A percentile compares a stretch with the other conserved stretches of the same genome.
phyloP scores from a whole-genome alignment of 768 basidiomycete genomes.

The Kwoniella sp. region DNA sequence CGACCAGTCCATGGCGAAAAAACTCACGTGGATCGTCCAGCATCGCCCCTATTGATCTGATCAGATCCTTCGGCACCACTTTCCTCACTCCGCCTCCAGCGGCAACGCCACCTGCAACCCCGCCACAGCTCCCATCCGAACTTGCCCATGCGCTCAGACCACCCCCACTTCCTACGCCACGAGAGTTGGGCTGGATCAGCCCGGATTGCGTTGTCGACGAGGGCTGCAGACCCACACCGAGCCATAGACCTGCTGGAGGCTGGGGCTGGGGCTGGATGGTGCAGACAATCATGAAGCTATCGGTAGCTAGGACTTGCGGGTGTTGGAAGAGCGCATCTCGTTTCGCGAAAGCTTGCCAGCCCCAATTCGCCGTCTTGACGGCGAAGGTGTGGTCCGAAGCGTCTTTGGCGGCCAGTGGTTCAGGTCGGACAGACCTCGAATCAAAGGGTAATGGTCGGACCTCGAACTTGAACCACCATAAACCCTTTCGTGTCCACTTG shows the following conservation, averaged over 20 bases:
- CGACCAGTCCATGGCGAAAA: background rate
- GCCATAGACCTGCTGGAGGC: conserved; percentile 58
- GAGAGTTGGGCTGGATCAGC: conserved; percentile 57
- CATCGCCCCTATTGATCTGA: conserved; percentile 72
- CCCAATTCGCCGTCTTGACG: conserved; percentile 81
- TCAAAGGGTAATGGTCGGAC: conserved; percentile 60
- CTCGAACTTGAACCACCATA: conserved; percentile 85
- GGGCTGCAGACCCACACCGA: conserved; percentile 54
- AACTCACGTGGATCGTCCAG: conserved; percentile 66
- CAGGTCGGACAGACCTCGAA: conserved; percentile 8
- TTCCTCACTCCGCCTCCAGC: conserved; percentile 42
- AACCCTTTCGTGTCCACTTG: conserved; percentile 81
- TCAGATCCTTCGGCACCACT: conserved; percentile 67
- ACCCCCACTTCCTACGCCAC: conserved; percentile 39
- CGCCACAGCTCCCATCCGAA: conserved; percentile 42
- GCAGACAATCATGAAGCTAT: conserved; percentile 75
- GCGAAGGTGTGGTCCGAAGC: conserved; percentile 81
- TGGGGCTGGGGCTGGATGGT: conserved; percentile 72
- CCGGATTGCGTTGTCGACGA: conserved; percentile 50
- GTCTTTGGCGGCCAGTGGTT: conserved; percentile 63
- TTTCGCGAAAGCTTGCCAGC: conserved; percentile 77
- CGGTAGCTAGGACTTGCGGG: conserved; percentile 58
- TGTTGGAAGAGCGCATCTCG: conserved; percentile 70
- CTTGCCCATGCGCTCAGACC: conserved; percentile 52
- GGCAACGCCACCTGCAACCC: conserved; percentile 51